A percentile compares a stretch with the other conserved stretches of the same genome.
These are phyloP conservation scores for Cladobotryum mycophilum DNA, from an alignment of 2,329 filamentous ascomycete species.

Conservation along the genomic window DNA sequence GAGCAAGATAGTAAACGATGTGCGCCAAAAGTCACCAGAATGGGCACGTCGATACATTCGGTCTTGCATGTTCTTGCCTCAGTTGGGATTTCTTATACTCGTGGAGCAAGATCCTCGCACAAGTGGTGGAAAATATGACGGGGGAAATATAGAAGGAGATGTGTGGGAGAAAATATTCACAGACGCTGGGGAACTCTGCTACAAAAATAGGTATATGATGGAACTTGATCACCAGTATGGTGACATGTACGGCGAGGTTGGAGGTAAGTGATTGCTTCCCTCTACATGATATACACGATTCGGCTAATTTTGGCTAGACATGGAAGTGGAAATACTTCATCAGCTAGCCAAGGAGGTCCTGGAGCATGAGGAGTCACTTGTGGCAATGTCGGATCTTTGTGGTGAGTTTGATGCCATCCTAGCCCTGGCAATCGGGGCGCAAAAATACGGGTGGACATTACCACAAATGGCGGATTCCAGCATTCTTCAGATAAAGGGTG, in stretches of 20 bases:
- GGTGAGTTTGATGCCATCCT: slow-evolving; percentile 83
- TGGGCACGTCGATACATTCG: slow-evolving; percentile 47
- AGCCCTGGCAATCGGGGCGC: slow-evolving; percentile 72
- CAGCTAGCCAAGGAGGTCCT: slow-evolving; percentile 65
- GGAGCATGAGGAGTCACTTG: slow-evolving; percentile 59
- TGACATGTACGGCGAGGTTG: slow-evolving; percentile 78
- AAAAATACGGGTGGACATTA: slow-evolving; percentile 61
- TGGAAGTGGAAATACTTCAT: slow-evolving; percentile 84
- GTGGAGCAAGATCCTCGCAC: slow-evolving; percentile 50
- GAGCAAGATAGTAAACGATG: slow-evolving; percentile 56
- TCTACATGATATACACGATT: neutral
- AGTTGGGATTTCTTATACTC: slow-evolving; percentile 82
- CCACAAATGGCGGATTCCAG: slow-evolving; percentile 68
- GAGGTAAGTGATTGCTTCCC: slow-evolving; percentile 48
- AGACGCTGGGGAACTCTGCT: slow-evolving; percentile 67
- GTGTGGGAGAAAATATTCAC: slow-evolving; percentile 74
- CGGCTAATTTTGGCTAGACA: slow-evolving; percentile 47
- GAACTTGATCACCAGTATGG: slow-evolving; percentile 77
- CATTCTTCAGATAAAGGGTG: slow-evolving; percentile 65
- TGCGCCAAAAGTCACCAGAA: slow-evolving; percentile 57
- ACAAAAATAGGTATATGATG: slow-evolving; percentile 77
- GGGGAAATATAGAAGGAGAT: slow-evolving; percentile 42
- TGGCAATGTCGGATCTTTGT: slow-evolving; percentile 67
- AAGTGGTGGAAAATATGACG: slow-evolving; percentile 56
- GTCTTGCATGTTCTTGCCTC: slow-evolving; percentile 85